A percentile compares a stretch with the other conserved stretches of the same genome.
phyloP scores from a whole-genome alignment of 1,284 basidiomycete species.

The Abortiporus biennis region DNA sequence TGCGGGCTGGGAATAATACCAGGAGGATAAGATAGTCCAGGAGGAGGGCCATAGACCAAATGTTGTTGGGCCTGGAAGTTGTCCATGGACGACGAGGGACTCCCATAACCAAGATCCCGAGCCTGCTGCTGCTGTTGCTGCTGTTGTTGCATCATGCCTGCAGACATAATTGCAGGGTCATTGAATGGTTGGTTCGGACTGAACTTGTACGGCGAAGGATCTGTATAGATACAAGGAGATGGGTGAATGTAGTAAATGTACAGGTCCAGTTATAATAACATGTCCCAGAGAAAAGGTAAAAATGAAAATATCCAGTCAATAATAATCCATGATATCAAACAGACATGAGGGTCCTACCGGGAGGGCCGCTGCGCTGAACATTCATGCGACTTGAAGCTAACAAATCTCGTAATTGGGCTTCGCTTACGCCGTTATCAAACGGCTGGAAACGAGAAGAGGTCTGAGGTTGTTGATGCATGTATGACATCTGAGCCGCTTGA shows the following conservation, averaged over 20 bases:
- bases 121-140: constrained; percentile 16
- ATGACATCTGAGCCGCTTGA: constrained; percentile 24
- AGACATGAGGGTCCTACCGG: constrained; percentile 46
- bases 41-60: constrained; percentile 53
- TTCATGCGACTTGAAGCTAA: constrained; percentile 47
- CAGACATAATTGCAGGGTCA: constrained; percentile 81
- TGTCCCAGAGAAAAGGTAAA: too few relatives aligned
- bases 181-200: constrained; percentile 44
- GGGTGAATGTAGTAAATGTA: constrained; percentile 15
- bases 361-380: constrained; percentile 26
- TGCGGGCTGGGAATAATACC: constrained; percentile 25
- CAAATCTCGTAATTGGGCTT: constrained; percentile 68
- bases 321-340: constrained; percentile 27
- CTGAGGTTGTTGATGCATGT: constrained; percentile 20
- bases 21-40: constrained; percentile 47
- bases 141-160: constrained; percentile 32
- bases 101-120: constrained; percentile 13
- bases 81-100: constrained; percentile 19
- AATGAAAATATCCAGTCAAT: constrained; percentile 27
- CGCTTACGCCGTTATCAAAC: constrained; percentile 54
- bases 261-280: too few relatives aligned
- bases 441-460: constrained; percentile 46
- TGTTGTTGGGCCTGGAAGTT: constrained; percentile 19
- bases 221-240: constrained; percentile 17
- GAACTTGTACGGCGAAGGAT: constrained; percentile 29